Base-by-base conservation (phyloP, 176 grass and related monocot genomes). In the Oryza brachyantha region DNA sequence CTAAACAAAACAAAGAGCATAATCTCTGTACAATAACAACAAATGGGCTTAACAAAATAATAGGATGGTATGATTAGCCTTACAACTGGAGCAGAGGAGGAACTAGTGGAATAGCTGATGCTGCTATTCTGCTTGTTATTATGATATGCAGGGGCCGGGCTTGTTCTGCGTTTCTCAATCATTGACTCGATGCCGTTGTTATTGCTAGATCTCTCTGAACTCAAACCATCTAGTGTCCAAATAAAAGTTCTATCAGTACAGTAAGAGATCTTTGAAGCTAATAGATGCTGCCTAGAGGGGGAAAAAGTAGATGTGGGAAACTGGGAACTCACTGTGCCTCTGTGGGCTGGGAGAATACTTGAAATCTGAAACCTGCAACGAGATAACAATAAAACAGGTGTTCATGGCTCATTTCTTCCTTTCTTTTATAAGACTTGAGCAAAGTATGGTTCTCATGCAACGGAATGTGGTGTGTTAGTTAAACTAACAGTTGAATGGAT, bases 271-370 rank as follows among this genome's bases (percentile, higher is more conserved):
- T 64, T 2, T 2, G 11, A 81, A 64, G 27, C 22, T 34, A 60
- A 1, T 24, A 75, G 65, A 27, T 17, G 29, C 21, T 69, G 7
- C 9, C 13, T 61, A 76, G 28, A 76, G 52, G n/a, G 32, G 64
- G 50, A 65, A 3, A 57, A n/a, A 27, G 28, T 37, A 43, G 29
- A 50, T 68, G 42, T 64, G 6, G 45, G 36, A 61, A 72, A 83
- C 84, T 64, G 6, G 45, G 36, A 61, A 72, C 86, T 86, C 80
- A 94, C 88, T 94, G 27, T 89, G 86, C 13, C 67, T 72, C 37
- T 73, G 80, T 73, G 83, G 83, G 64, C 81, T 89, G 24, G 89
- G 86, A 16, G 89, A 82, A 66, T 77, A 77, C 60, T 66, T 79
- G 52, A 84, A 86, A 34, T 86, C 92, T 75, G 83, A 82, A 29